A percentile compares a stretch with the other conserved stretches of the same genome.
phyloP scores from a whole-genome alignment of 352 stramenopile genomes.

The Phytophthora citrophthora region DNA sequence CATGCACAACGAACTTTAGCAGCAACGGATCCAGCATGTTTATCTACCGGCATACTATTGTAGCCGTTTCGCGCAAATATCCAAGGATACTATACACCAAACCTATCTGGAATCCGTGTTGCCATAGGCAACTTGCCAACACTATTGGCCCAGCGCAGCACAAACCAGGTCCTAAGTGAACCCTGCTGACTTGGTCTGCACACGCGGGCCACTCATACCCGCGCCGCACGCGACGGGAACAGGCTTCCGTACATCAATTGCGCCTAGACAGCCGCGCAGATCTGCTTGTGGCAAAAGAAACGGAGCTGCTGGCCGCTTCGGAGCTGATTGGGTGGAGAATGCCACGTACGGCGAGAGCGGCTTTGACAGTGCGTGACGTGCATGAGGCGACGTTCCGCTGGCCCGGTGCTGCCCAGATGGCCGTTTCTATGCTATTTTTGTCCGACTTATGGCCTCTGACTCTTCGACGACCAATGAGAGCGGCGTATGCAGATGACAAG shows the following conservation, averaged over 20 bases:
- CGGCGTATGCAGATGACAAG: slow-evolving; percentile 17
- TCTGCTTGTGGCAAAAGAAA: slow-evolving; percentile 21
- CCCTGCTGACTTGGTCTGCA: not conserved
- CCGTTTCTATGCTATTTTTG: not conserved
- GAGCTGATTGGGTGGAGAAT: slow-evolving; percentile 30
- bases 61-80: slow-evolving; percentile 6
- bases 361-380: slow-evolving; percentile 22
- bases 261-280: slow-evolving; percentile 17
- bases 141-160: not conserved
- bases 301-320: slow-evolving; percentile 3
- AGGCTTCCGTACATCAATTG: slow-evolving; percentile 26
- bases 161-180: slow-evolving; percentile 18
- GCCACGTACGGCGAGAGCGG: slow-evolving; percentile 37
- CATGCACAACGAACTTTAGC: not conserved
- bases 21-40: no score
- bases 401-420: not conserved
- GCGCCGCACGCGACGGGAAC: slow-evolving; percentile 9
- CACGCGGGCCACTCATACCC: slow-evolving; percentile 19
- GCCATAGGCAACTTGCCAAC: no score
- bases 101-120: not conserved
- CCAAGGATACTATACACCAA: slow-evolving; percentile 2
- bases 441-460: not conserved
- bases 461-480: slow-evolving; percentile 28
- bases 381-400: slow-evolving; percentile 9
- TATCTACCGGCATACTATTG: no score